Evolutionary conservation across 495 filamentous ascomycete genomes (phyloP), one percentile per base, ranked within the genome.

Genomic region (Aspergillus ostianus): DNA sequence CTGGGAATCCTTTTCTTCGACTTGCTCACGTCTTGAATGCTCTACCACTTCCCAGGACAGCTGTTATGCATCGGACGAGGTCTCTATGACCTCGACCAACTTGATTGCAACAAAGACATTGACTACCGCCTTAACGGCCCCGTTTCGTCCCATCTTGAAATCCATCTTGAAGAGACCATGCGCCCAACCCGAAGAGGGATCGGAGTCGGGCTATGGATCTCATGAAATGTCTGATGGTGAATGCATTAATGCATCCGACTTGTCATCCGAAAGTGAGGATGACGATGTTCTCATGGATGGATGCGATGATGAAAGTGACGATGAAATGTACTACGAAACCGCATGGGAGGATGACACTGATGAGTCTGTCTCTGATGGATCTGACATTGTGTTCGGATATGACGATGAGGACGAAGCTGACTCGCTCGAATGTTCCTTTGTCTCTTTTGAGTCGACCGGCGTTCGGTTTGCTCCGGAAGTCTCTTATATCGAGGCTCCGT

Each of bases 51-150:
- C 75, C 26, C 77, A 76, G 8, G 77, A 79, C 65, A 79, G 76
- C 56, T 78, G 75, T 56, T 80, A 77, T 64, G 73, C 72, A 54
- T 80, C 77, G 17, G 77, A 80, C 60, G 76, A 77, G 57, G 60
- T 74, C 19, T 79, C 77, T 15, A 67, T 73, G 56, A 62, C 70
- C 13, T 75, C 75, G n/a, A 71, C 59, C 21, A 67, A 64, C 53
- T 59, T 72, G 20, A 61, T 64, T 4, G 64, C 70, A 27, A 53
- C 62, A 17, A 59, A 68, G 18, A 55, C 61, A 17, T 65, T 69
- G 27, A 66, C 58, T 53, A 60, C 55, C 20, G 59, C 70, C 20
- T 57, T 59, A 17, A 36, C 36, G n/a, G 56, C 64, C 21, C 53
- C 61, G n/a, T 18, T 64, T 17, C 73, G 63, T 46, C 67, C 67